Evolutionary conservation across 2,329 filamentous ascomycete genomes (phyloP).

Genomic region (Cytospora piceicola): DNA sequence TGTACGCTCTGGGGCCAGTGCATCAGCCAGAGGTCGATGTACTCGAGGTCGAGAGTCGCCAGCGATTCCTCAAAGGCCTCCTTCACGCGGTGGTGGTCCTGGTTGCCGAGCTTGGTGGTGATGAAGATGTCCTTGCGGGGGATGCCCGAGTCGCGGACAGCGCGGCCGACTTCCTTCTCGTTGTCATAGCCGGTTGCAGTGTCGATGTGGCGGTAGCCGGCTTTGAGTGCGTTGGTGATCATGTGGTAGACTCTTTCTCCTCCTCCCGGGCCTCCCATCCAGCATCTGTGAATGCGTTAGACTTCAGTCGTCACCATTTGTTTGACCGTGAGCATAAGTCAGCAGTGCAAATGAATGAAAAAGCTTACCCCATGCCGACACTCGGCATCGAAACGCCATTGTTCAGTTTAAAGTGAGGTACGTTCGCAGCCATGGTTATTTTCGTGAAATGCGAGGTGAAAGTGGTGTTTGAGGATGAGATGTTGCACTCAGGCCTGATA

Average conservation of each 20-base stretch:
- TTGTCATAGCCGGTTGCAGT: conserved; percentile 38
- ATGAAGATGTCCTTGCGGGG: conserved; percentile 41
- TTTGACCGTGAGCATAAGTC: background rate
- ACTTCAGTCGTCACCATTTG: background rate
- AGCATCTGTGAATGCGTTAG: conserved; percentile 21
- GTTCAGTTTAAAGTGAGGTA: conserved; percentile 27
- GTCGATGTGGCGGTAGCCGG: conserved; percentile 40
- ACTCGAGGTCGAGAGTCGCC: conserved; percentile 54
- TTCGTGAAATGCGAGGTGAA: background rate
- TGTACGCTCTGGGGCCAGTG: conserved; percentile 27
- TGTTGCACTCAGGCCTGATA: too few species aligned
- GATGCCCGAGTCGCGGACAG: conserved; percentile 39
- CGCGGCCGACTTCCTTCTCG: conserved; percentile 39
- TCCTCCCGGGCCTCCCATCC: conserved; percentile 23
- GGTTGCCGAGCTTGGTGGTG: conserved; percentile 40
- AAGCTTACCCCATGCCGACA: conserved; percentile 25
- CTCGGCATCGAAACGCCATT: conserved; percentile 27
- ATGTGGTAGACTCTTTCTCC: conserved; percentile 22
- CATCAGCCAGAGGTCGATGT: conserved; percentile 60
- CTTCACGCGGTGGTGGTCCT: conserved; percentile 38
- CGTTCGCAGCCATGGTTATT: conserved; percentile 19
- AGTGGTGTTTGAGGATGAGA: background rate
- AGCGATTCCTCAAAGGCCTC: conserved; percentile 39
- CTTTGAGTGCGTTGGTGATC: conserved; percentile 37
- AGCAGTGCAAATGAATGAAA: background rate